These are phyloP conservation scores for Annona cherimola DNA, from an alignment of 164 flowering plant genomes.

Conservation along the genomic window DNA sequence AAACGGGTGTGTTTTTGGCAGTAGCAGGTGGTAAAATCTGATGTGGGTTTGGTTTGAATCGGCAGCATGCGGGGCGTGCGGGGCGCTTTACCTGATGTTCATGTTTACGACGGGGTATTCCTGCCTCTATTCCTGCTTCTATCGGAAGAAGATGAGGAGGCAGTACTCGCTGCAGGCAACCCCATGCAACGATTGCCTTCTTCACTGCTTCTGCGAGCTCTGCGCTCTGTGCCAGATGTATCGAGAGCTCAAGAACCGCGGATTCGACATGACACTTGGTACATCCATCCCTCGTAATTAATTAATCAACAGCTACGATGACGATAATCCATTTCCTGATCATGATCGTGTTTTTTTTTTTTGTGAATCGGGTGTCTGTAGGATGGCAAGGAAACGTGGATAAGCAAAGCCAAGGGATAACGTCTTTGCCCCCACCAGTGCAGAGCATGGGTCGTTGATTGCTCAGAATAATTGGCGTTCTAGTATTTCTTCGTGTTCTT, in stretches of 20 bases:
- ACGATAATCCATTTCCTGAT: too few relatives aligned
- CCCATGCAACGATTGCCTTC: constrained; percentile 13
- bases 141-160: constrained; percentile 16
- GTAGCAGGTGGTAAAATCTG: neutral
- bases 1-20: too few relatives aligned
- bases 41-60: neutral
- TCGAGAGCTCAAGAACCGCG: constrained; percentile 17
- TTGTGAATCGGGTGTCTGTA: neutral
- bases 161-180: constrained; percentile 5
- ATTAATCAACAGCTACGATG: too few relatives aligned
- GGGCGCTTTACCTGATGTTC: constrained; percentile 12
- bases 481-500: too few relatives aligned
- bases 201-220: constrained; percentile 13
- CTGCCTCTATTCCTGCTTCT: constrained; percentile 19
- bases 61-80: constrained; percentile 11
- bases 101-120: constrained; percentile 5
- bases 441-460: neutral
- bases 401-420: constrained; percentile 10
- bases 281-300: neutral
- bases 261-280: constrained; percentile 18
- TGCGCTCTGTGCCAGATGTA: constrained; percentile 17
- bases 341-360: too few relatives aligned
- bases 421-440: constrained; percentile 6
- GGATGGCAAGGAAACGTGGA: constrained; percentile 26
- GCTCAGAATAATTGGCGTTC: too few relatives aligned